A percentile compares a stretch with the other conserved stretches of the same genome.
phyloP scores from a whole-genome alignment of 2,329 filamentous ascomycete genomes.

The Cladosporium cucumerinum region DNA sequence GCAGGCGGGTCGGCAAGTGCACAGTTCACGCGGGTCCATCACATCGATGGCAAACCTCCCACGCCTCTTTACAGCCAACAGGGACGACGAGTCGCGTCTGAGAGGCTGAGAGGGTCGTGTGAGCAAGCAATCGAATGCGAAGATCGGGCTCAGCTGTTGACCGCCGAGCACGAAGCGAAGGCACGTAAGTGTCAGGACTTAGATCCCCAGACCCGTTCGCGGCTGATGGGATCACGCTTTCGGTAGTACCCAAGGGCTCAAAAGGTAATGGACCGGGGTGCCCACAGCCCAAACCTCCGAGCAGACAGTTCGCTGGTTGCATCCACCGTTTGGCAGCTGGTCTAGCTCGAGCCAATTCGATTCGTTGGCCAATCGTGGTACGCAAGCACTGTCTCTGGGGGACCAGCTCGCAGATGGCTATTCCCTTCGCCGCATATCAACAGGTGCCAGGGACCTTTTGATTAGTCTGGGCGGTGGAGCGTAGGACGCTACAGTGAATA shows the following conservation, averaged over 20 bases:
- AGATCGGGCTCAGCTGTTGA: conserved; percentile 14
- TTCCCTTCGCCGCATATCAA: conserved; percentile 13
- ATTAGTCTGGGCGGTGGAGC: conserved; percentile 12
- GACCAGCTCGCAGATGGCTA: conserved; percentile 11
- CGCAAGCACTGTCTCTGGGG: conserved; percentile 15
- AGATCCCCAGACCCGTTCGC: conserved; percentile 6
- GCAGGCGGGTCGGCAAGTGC: background rate
- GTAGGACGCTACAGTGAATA: conserved; percentile 1
- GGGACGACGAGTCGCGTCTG: background rate
- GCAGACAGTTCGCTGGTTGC: conserved; percentile 12
- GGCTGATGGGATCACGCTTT: conserved; percentile 5
- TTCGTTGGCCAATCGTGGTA: conserved; percentile 8
- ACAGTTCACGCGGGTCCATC: background rate
- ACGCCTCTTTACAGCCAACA: background rate
- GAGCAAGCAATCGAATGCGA: conserved; percentile 1
- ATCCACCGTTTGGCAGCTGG: conserved; percentile 16
- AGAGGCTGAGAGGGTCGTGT: conserved; percentile 4
- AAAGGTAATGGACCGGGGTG: conserved; percentile 5
- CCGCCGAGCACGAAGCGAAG: conserved; percentile 12
- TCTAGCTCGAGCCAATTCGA: conserved; percentile 16
- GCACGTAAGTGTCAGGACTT: conserved; percentile 3
- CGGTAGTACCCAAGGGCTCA: conserved; percentile 9
- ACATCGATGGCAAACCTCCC: background rate
- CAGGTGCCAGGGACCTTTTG: conserved; percentile 11
- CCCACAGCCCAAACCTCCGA: conserved; percentile 13